phyloP scores from a whole-genome alignment of 1,139 yeast species.

The Taphrina deformans region DNA sequence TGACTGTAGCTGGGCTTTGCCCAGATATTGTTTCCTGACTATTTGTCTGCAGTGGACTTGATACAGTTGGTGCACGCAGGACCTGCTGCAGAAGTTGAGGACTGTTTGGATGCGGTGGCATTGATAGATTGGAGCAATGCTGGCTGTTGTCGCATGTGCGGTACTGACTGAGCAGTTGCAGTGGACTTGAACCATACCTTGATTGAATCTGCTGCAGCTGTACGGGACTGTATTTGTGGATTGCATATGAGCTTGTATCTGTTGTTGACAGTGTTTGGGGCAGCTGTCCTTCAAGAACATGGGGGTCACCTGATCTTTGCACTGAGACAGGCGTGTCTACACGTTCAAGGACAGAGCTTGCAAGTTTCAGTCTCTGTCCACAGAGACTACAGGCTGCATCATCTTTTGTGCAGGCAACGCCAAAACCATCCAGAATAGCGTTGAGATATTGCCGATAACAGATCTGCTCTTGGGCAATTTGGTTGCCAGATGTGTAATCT shows the following conservation, averaged over 20 bases:
- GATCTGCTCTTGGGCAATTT: not conserved
- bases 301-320: too few relatives aligned
- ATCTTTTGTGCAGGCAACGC: not conserved
- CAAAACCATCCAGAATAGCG: not conserved
- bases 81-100: too few relatives aligned
- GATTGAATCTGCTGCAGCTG: not conserved
- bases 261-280: not conserved
- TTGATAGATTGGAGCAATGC: too few relatives aligned
- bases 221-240: not conserved
- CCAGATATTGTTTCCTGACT: too few relatives aligned
- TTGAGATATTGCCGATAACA: not conserved
- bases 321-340: too few relatives aligned
- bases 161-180: not conserved
- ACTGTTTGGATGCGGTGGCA: too few relatives aligned
- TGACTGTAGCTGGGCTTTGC: too few relatives aligned
- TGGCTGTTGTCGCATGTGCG: too few relatives aligned
- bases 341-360: not conserved
- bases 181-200: not conserved
- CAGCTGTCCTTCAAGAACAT: not conserved
- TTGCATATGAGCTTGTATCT: not conserved
- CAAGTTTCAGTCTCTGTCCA: not conserved
- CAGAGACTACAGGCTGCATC: not conserved
- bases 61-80: not conserved
- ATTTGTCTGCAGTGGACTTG: not conserved
- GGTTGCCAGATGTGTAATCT: not conserved